These are phyloP conservation scores for Cyclotella atomus DNA, from an alignment of 108 stramenopile species.

Conservation along the genomic window DNA sequence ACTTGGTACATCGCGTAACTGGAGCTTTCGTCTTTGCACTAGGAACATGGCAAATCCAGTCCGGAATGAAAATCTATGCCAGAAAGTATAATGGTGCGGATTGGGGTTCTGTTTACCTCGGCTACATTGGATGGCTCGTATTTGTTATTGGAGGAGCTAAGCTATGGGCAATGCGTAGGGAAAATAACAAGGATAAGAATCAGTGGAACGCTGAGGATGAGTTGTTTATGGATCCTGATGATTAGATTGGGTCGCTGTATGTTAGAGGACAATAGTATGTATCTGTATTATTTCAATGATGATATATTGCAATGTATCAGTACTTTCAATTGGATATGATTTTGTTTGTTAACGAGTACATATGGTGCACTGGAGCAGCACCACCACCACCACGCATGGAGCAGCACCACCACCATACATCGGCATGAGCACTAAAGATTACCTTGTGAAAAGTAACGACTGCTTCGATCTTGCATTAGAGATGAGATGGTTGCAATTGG, in stretches of 20 bases:
- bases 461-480: too few species aligned
- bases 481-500: too few species aligned
- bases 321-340: too few species aligned
- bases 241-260: background rate
- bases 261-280: too few species aligned
- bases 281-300: too few species aligned
- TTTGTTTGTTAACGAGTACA: too few species aligned
- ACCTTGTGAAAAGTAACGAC: too few species aligned
- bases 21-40: slow-evolving; percentile 31
- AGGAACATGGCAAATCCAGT: slow-evolving; percentile 58
- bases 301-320: too few species aligned
- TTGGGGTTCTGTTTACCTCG: slow-evolving; percentile 27
- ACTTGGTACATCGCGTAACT: slow-evolving; percentile 41
- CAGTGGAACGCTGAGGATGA: slow-evolving; percentile 8
- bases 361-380: too few species aligned
- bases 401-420: too few species aligned
- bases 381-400: too few species aligned
- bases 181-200: background rate
- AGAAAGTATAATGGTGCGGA: slow-evolving; percentile 7
- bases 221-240: background rate
- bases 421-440: too few species aligned
- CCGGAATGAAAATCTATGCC: slow-evolving; percentile 52
- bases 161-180: slow-evolving; percentile 14
- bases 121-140: slow-evolving; percentile 30
- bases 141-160: slow-evolving; percentile 22